Evolutionary conservation across 1,139 yeast genomes (phyloP).

Genomic region (Arxiozyma heterogenica): DNA sequence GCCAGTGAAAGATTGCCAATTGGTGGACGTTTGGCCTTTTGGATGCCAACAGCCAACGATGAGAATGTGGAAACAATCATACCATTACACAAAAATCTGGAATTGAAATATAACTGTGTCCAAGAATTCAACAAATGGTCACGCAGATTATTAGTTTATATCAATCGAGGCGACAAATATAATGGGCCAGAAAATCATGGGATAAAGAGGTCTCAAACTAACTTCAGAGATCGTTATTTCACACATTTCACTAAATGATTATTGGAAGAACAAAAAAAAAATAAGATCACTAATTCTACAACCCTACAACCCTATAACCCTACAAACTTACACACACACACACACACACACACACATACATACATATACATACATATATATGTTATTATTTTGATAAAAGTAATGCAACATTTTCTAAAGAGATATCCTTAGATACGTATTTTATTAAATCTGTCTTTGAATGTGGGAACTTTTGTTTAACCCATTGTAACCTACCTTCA

Average conservation of each 20-base stretch:
- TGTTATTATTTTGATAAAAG: slow-evolving; percentile 21
- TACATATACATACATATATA: not conserved
- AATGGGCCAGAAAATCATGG: slow-evolving; percentile 48
- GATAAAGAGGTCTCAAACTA: slow-evolving; percentile 31
- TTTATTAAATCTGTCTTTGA: slow-evolving; percentile 43
- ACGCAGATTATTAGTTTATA: slow-evolving; percentile 71
- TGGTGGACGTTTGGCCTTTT: slow-evolving; percentile 76
- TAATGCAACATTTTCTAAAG: slow-evolving; percentile 67
- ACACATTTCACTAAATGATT: slow-evolving; percentile 41
- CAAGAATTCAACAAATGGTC: slow-evolving; percentile 94
- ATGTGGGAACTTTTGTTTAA: slow-evolving; percentile 31
- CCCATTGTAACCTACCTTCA: slow-evolving; percentile 44
- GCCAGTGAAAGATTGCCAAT: slow-evolving; percentile 63
- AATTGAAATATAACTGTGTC: slow-evolving; percentile 63
- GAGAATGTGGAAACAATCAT: slow-evolving; percentile 61
- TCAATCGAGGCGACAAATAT: slow-evolving; percentile 51
- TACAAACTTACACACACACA: too few relatives aligned
- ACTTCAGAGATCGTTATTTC: slow-evolving; percentile 77
- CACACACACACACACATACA: not conserved
- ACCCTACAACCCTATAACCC: too few relatives aligned
- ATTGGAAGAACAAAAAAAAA: not conserved
- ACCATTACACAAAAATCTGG: slow-evolving; percentile 70
- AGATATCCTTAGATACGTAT: slow-evolving; percentile 49
- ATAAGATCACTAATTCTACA: not conserved
- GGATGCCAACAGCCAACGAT: slow-evolving; percentile 98